Percentiles rank a stretch among this genome's conserved stretches.
phyloP scores from a whole-genome alignment of 768 basidiomycete genomes.

The Suillus spraguei region DNA sequence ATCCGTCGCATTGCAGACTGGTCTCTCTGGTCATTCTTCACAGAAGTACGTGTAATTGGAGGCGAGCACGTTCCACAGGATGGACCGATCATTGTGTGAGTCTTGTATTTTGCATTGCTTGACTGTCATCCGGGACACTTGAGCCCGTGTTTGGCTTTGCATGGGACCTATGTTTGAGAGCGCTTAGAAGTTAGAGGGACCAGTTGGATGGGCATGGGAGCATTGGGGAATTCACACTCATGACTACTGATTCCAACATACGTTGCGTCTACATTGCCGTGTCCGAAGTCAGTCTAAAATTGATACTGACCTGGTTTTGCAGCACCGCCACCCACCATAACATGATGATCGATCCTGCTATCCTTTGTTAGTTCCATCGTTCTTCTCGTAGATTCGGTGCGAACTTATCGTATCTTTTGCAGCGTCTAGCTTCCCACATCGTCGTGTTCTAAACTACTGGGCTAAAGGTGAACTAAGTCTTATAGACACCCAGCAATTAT shows the following conservation, averaged over 20 bases:
- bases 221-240: not conserved
- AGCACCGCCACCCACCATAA: conserved; percentile 91
- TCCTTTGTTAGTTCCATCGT: conserved; percentile 61
- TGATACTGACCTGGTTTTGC: conserved; percentile 15
- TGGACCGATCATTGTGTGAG: conserved; percentile 93
- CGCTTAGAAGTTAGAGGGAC: not conserved
- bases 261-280: not conserved
- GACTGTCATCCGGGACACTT: not conserved
- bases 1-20: conserved; percentile 71
- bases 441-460: conserved; percentile 87
- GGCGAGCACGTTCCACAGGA: conserved; percentile 84
- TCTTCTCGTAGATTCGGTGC: conserved; percentile 18
- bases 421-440: conserved; percentile 85
- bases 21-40: conserved; percentile 87
- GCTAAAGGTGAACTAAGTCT: conserved; percentile 65
- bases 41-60: conserved; percentile 83
- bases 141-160: not conserved
- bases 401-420: conserved; percentile 21
- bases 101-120: conserved; percentile 18
- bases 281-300: not conserved
- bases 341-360: conserved; percentile 90
- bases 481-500: conserved; percentile 4
- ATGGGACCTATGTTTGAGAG: not conserved
- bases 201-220: not conserved
- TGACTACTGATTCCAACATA: not conserved